Percentiles rank a stretch among this genome's conserved stretches.
These are phyloP conservation scores for Suillus subluteus DNA, from an alignment of 768 basidiomycete species.

Conservation along the genomic window DNA sequence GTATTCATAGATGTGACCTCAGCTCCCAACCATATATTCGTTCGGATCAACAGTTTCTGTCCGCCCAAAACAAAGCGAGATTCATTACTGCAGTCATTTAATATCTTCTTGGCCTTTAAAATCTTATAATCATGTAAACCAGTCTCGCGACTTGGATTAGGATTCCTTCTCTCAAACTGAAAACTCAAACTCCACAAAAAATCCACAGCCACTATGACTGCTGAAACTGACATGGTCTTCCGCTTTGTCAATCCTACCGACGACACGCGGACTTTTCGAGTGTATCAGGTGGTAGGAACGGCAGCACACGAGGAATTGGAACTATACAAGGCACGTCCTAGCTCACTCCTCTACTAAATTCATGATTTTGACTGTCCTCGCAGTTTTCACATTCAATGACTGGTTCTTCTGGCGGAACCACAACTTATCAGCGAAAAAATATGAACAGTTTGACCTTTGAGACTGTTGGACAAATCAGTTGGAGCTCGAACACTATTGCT, in stretches of 20 bases:
- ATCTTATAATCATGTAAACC: constrained; percentile 4
- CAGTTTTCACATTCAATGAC: constrained; percentile 51
- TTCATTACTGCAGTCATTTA: constrained; percentile 1
- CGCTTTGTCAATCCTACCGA: constrained; percentile 39
- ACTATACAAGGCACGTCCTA: constrained; percentile 45
- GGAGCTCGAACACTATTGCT: constrained; percentile 49
- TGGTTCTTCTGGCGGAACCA: constrained; percentile 44
- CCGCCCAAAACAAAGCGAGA: constrained; percentile 12
- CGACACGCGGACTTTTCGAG: constrained; percentile 50
- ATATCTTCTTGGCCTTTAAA: constrained; percentile 1
- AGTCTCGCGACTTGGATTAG: not conserved
- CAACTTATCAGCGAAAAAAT: constrained; percentile 54
- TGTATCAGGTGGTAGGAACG: constrained; percentile 38
- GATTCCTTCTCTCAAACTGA: not conserved
- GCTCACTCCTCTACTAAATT: not conserved
- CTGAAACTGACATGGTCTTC: constrained; percentile 41
- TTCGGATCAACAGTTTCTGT: constrained; percentile 2
- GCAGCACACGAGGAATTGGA: constrained; percentile 33
- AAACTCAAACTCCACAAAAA: not conserved
- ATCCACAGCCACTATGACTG: constrained; percentile 26
- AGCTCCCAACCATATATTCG: constrained; percentile 1
- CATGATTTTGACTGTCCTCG: not conserved
- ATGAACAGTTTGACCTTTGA: constrained; percentile 47
- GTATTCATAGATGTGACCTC: constrained; percentile 5
- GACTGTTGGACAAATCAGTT: constrained; percentile 56